A percentile compares a stretch with the other conserved stretches of the same genome.
phyloP scores from a whole-genome alignment of 768 basidiomycete genomes.

The Coprinopsis sp. region DNA sequence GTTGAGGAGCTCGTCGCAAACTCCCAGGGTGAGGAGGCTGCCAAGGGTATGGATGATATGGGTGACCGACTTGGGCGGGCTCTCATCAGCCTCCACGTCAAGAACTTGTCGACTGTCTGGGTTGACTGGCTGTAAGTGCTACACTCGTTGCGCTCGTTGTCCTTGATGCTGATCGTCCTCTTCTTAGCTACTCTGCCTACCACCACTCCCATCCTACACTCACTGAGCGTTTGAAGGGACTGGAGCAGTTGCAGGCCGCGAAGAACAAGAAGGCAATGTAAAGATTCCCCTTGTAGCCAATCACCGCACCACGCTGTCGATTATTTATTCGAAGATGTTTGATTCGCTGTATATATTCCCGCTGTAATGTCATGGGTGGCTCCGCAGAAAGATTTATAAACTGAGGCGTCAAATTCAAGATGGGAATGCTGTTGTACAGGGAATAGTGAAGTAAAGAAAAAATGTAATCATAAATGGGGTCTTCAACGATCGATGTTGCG shows the following conservation, averaged over 20 bases:
- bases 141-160: slow-evolving; percentile 7
- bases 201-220: slow-evolving; percentile 96
- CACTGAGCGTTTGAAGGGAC: slow-evolving; percentile 79
- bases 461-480: too few species aligned
- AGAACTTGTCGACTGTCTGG: slow-evolving; percentile 91
- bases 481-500: too few species aligned
- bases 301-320: too few species aligned
- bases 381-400: too few species aligned
- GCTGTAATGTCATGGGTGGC: too few species aligned
- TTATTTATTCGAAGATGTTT: too few species aligned
- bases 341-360: too few species aligned
- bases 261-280: slow-evolving; percentile 42
- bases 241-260: slow-evolving; percentile 61
- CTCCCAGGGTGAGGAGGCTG: slow-evolving; percentile 26
- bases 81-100: slow-evolving; percentile 80
- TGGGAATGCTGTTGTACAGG: too few species aligned
- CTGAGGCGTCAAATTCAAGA: too few species aligned
- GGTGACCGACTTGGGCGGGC: slow-evolving; percentile 81
- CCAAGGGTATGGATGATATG: slow-evolving; percentile 64
- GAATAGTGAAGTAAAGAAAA: too few species aligned
- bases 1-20: slow-evolving; percentile 49
- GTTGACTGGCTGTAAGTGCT: slow-evolving; percentile 81
- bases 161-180: background rate
- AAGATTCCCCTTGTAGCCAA: too few species aligned
- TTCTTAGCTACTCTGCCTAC: slow-evolving; percentile 79